phyloP scores from a whole-genome alignment of 305 asterid species.

The Stenogyne calaminthoides region DNA sequence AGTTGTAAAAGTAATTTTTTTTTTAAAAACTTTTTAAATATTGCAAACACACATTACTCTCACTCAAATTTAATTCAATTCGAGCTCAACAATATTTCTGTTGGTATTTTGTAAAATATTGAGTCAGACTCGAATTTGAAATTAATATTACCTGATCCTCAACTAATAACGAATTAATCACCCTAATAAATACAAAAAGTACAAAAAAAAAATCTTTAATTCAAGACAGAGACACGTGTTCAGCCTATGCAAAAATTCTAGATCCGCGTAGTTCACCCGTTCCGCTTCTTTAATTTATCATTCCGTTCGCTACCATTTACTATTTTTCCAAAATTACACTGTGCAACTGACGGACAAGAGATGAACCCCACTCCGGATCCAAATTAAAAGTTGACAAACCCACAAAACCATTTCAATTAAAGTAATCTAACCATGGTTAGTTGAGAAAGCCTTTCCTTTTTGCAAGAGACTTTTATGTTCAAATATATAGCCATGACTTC shows the following conservation, averaged over 20 bases:
- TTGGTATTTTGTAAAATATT: too few species aligned
- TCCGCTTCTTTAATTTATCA: neutral
- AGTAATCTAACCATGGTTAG: conserved; percentile 4
- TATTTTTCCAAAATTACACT: neutral
- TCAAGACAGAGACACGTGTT: too few species aligned
- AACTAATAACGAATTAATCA: neutral
- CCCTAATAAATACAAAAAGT: neutral
- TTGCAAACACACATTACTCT: too few species aligned
- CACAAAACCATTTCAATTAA: neutral
- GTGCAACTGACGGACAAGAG: neutral
- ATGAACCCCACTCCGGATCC: neutral
- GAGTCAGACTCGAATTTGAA: neutral
- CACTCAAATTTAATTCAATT: too few species aligned
- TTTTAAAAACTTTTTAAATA: too few species aligned
- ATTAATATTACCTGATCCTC: neutral
- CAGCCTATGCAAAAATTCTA: neutral
- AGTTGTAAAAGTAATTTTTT: too few species aligned
- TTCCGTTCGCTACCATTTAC: neutral
- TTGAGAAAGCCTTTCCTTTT: neutral
- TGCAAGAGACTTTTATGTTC: neutral
- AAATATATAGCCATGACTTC: conserved; percentile 17
- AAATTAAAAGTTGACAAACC: neutral
- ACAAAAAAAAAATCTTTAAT: too few species aligned
- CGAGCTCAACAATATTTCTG: too few species aligned
- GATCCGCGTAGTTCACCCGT: neutral